phyloP scores from a whole-genome alignment of 257 asterid genomes.

The Cynanchum wilfordii region DNA sequence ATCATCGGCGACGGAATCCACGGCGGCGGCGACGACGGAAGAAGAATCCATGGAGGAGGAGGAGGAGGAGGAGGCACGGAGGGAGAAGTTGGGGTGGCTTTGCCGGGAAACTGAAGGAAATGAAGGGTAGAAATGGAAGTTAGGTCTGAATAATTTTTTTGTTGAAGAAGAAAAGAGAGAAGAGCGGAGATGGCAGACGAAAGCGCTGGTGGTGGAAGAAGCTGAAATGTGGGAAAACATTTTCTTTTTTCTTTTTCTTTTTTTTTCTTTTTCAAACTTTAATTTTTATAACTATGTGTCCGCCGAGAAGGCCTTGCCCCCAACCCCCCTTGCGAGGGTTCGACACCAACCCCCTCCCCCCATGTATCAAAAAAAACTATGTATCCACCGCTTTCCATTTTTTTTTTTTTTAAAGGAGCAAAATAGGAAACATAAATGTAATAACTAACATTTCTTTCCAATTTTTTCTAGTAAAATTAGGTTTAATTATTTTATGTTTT shows the following conservation, averaged over 20 bases:
- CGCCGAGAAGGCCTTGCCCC: too few species aligned
- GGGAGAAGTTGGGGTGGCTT: slow-evolving; percentile 30
- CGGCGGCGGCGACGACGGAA: slow-evolving; percentile 31
- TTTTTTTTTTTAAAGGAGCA: too few species aligned
- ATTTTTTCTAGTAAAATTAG: too few species aligned
- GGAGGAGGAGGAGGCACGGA: slow-evolving; percentile 14
- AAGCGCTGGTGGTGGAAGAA: slow-evolving; percentile 12
- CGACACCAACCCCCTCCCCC: too few species aligned
- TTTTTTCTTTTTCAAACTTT: not conserved
- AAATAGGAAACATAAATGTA: too few species aligned
- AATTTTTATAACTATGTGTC: not conserved
- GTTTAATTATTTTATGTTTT: too few species aligned
- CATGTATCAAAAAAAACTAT: too few species aligned
- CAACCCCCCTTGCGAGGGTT: too few species aligned
- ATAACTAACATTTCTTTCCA: too few species aligned
- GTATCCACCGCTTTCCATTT: too few species aligned
- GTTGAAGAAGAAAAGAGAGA: slow-evolving; percentile 19
- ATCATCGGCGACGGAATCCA: slow-evolving; percentile 60
- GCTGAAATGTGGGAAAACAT: slow-evolving; percentile 27
- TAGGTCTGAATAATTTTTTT: slow-evolving; percentile 12
- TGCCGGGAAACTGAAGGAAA: slow-evolving; percentile 22
- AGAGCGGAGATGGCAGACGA: slow-evolving; percentile 19
- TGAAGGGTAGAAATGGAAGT: slow-evolving; percentile 31
- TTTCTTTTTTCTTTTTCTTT: not conserved
- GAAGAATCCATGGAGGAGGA: slow-evolving; percentile 51